Evolutionary conservation across 2,329 filamentous ascomycete genomes (phyloP), one percentile per base, ranked within the genome.

Genomic region (Monilinia laxa): DNA sequence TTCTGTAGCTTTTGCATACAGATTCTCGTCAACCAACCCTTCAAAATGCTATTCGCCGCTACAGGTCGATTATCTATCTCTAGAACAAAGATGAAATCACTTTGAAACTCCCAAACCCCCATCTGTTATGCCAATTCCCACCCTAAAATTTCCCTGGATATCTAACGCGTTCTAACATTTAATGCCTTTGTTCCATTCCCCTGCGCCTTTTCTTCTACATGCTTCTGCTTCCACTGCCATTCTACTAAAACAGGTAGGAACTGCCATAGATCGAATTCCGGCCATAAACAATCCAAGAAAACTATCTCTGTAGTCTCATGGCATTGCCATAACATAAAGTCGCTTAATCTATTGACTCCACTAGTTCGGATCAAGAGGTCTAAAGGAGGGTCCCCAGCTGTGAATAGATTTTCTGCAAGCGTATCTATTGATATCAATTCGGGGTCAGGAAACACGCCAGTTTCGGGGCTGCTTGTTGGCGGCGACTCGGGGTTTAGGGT

Each of bases 291-390:
- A 73, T 96, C 86, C 66, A 97, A 80, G 76, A 98, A 99, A 68
- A 96, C 92, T 70, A 99, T 90, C 68, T 96, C 90, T 0, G 95
- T 97, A 70, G 94, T 84, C 75, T 97, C 87, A 76, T 98, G 93
- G 74, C 92, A 95, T 79, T 99, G 95, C 95, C 95, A 99, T 45
- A 99, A 87, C 93, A 99, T 95, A 74, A 98, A 99, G 77, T 99
- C 95, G 76, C 93, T 97, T 68, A 99, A 81, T 59, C 95, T 86
- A 78, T 93, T 90, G 18, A 99, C 95, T 38, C 93, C 94, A 70
- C 93, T 97, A 5, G 95, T 99, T 62, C 95, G 87, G 62, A 99
- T 85, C 65, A 99, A 88, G 16, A 99, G 84, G 75, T 99, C 95
- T 53, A 98, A 81, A 0, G 95, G 95, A 20, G 95, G 95, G 69